Evolutionary conservation across 2,329 filamentous ascomycete species (phyloP), one percentile per base, ranked within the genome.

Genomic region (Ophiostoma sp.): DNA sequence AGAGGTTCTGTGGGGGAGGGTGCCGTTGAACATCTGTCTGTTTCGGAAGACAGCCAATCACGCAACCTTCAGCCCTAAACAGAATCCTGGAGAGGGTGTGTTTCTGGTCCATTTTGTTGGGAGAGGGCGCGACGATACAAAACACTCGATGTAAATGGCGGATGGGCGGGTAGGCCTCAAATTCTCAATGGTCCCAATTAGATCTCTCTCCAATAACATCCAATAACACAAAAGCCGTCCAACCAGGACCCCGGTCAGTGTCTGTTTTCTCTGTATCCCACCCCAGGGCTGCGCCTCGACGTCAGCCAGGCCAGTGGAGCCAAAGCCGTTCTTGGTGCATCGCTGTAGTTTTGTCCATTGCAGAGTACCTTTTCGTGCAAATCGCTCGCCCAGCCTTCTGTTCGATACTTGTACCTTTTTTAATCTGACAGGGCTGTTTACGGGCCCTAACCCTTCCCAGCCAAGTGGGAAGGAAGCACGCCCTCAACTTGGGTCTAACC

Each of bases 1-100:
- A 19, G 28, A 59, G 50, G 50, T 19, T 66, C 25, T 66, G n/a
- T 66, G 22, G 63, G n/a, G 19, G 66, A 6, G 48, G 3, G 19
- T n/a, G 12, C 12, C 8, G 33, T 25, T 9, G 45, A 28, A 39
- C 31, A 36, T 3, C 3, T 36, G 33, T 33, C 8, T 70, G n/a
- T 64, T 48, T 73, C 55, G 72, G 42, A 70, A 64, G n/a, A 70
- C 28, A 57, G 2, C 39, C 71, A 68, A 72, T 72, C 71, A 72
- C n/a, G 12, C 48, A 25, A 55, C 39, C 22, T 55, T 72, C 71
- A 72, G 71, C 71, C 63, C 50, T 59, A 59, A 72, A 72, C 45
- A 45, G 17, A 28, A 48, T 28, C 39, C 55, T 36, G 9, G 69
- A 25, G 31, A 63, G n/a, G 33, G 71, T 68, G 71, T 72, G 39